Evolutionary conservation across 495 filamentous ascomycete genomes (phyloP), one percentile per base, ranked within the genome.

Genomic region (Chaetomium tenue): DNA sequence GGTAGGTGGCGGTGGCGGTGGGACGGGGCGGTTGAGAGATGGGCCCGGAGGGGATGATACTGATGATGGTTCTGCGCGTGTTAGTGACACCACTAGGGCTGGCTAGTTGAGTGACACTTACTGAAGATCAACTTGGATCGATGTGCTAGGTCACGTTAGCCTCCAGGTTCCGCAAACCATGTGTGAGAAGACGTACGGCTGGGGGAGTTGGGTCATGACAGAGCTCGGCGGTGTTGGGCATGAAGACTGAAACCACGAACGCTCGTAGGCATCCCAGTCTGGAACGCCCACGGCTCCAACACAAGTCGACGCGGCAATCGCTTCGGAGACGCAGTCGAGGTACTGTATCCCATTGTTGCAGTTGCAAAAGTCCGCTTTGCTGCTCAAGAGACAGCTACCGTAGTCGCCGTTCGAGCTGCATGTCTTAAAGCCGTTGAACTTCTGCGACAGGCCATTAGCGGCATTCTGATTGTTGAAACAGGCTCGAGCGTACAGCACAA

Each of bases 221-320:
- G 39, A 55, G 23, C 55, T 40, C 2, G 69, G 64, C 1, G 71
- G 71, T 22, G 63, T 68, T 0, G 66, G 54, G 52, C 71, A 71
- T 0, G 54, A 39, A 0, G 26, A 22, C 7, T 69, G 65, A 3
- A 66, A 64, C 71, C 71, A 73, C 2, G 60, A 61, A 8, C 66
- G 62, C 55, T 73, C 58, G 26, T 64, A 73, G 26, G 16, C 56
- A n/a, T 63, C 63, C 66, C 66, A 71, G 39, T 73, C 65, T 63
- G 59, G 26, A 22, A 69, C 50, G 0, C 66, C 68, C 22, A 67
- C 62, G 0, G 47, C 47, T 0, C 60, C 58, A 11, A 25, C 64
- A 44, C 71, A 73, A n/a, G 54, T 71, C 39, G 69, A 69, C 0
- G 63, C 59, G 5, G 64, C 66, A 26, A 73, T 60, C 6, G 71